Base-by-base conservation (phyloP, 805 yeast species). In the Saccharomyces mikatae region DNA sequence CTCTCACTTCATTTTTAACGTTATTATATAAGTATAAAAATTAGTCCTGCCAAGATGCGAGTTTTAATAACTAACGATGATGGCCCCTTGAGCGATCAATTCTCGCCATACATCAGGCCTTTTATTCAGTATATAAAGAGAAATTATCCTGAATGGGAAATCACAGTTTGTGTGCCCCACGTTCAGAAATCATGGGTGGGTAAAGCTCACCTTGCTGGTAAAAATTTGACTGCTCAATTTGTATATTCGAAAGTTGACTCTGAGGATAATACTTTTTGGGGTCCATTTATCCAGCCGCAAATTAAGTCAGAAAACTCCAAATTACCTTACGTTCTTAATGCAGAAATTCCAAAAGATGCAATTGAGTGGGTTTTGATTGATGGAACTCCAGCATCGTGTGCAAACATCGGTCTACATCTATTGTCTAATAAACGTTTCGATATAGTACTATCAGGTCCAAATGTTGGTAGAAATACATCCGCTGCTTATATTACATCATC, bases 371-470 rank as follows among this genome's bases (percentile, higher is more conserved):
- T 83, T 41, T 72, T 92, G 49, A 74, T 94, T 10, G 90, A 89
- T 69, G 96, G 96, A 46, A 94, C 99, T 0, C 99, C 99, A 0
- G 99, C 98, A 14, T 87, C 96, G 1, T 89, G 97, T 71, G 80
- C 96, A 3, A 96, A 92, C 70, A 81, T 94, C 54, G 99, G 97
- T 1, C 71, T 88, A 47, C 84, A 89, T 63, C 89, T 89, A 65
- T 68, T 90, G 53, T 75, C 79, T 55, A 68, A 74, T 24, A 74
- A 78, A 48, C 71, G 74, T 1, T 81, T 91, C 24, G 97, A 94
- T 70, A 73, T 92, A 56, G 97, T 94, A 4, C 69, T 94, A 24
- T 87, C 96, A 53, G 99, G 99, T 0, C 99, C 99, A 6, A 94
- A 94, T 67, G 92, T 86, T 60, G 99, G 99, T 24, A 82, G 96